Evolutionary conservation across 257 asterid genomes (phyloP).

Genomic region (Apocynum venetum): DNA sequence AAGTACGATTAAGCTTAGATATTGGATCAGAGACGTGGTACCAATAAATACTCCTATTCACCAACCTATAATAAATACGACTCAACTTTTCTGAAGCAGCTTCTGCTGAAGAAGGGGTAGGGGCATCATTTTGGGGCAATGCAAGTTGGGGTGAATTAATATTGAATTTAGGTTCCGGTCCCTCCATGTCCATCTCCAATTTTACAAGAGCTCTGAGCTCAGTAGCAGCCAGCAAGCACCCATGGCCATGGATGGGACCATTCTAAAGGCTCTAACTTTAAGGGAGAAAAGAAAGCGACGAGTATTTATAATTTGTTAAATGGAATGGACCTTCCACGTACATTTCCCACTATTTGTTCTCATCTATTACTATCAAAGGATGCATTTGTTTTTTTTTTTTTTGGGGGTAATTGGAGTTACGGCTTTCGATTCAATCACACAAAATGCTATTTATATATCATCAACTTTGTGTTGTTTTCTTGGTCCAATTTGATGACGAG

Average conservation of each 20-base stretch:
- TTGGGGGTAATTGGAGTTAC: not conserved
- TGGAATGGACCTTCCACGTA: no score
- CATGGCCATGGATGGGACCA: not conserved
- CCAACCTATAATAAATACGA: not conserved
- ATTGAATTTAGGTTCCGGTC: no score
- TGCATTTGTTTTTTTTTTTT: no score
- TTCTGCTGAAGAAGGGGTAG: no score
- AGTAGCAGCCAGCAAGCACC: no score
- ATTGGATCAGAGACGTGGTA: not conserved
- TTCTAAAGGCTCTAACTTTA: no score
- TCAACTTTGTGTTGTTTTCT: not conserved
- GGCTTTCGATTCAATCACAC: not conserved
- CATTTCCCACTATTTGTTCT: no score
- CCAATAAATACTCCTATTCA: not conserved
- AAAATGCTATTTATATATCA: not conserved
- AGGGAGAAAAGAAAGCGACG: slow-evolving; percentile 14
- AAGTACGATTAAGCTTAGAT: not conserved
- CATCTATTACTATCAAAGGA: no score
- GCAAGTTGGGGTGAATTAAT: not conserved
- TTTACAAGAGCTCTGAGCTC: no score
- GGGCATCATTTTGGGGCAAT: not conserved
- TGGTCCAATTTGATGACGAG: no score
- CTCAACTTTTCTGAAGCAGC: not conserved
- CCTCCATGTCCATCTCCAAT: no score
- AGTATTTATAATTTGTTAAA: not conserved